A percentile compares a stretch with the other conserved stretches of the same genome.
Evolutionary conservation across 2,329 filamentous ascomycete genomes (phyloP).

Genomic region (Cladosporium oxysporum): DNA sequence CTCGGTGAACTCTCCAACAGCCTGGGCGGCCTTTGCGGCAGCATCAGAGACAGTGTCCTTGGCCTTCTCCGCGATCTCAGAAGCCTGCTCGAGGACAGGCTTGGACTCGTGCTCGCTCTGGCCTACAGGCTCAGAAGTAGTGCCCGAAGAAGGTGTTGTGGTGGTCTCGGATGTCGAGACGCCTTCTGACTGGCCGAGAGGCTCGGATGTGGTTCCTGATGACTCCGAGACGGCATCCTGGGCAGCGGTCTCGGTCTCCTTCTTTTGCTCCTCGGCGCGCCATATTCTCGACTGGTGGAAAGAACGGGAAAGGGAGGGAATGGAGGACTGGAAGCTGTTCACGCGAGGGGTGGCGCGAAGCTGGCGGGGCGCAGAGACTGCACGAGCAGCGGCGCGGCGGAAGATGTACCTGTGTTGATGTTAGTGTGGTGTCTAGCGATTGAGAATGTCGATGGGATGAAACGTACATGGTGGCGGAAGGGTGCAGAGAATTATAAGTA

Average conservation of each 20-base stretch:
- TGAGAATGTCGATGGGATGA: not conserved
- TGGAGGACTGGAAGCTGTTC: conserved; percentile 41
- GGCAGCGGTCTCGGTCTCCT: conserved; percentile 23
- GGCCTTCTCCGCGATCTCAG: conserved; percentile 23
- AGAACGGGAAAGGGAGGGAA: conserved; percentile 40
- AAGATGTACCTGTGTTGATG: conserved; percentile 54
- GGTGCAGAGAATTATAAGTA: not conserved
- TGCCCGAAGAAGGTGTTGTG: conserved; percentile 23
- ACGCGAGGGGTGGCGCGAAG: conserved; percentile 24
- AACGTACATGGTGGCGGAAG: conserved; percentile 17
- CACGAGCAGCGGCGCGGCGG: conserved; percentile 59
- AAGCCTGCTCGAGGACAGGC: conserved; percentile 21
- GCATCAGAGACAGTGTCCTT: conserved; percentile 23
- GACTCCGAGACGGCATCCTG: conserved; percentile 26
- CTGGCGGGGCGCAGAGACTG: conserved; percentile 50
- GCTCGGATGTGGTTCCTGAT: conserved; percentile 26
- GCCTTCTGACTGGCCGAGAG: conserved; percentile 17
- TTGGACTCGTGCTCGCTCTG: conserved; percentile 24
- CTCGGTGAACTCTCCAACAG: conserved; percentile 5
- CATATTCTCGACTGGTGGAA: conserved; percentile 43
- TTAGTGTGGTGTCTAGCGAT: not conserved
- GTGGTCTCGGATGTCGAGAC: conserved; percentile 14
- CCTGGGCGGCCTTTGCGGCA: conserved; percentile 32
- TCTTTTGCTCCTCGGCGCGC: conserved; percentile 27
- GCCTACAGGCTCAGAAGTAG: conserved; percentile 23